These are phyloP conservation scores for Symbiodinium pilosum DNA, from an alignment of 73 alveolate species.

Conservation along the genomic window DNA sequence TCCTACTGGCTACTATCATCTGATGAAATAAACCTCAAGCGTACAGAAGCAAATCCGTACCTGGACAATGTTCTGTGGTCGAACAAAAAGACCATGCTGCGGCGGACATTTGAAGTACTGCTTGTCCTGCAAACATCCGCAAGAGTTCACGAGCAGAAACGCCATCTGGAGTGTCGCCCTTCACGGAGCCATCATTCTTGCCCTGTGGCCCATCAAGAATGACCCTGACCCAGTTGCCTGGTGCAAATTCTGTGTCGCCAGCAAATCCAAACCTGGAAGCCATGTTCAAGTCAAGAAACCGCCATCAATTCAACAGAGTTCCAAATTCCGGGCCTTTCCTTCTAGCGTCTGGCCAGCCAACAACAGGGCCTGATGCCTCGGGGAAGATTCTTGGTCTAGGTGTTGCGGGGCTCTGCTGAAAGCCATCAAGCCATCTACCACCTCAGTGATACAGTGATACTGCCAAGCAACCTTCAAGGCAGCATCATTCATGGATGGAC, in stretches of 20 bases:
- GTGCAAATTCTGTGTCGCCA: conserved; percentile 98
- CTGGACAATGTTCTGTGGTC: conserved; percentile 68
- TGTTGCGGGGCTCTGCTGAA: too few species aligned
- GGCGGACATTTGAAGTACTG: conserved; percentile 70
- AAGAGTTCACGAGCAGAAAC: too few species aligned
- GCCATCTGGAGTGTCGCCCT: conserved; percentile 24
- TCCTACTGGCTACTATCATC: too few species aligned
- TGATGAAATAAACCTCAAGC: too few species aligned
- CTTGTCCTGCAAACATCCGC: conserved; percentile 17
- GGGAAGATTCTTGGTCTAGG: too few species aligned
- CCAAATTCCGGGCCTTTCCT: too few species aligned
- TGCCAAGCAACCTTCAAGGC: too few species aligned
- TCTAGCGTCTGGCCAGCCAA: conserved; percentile 34
- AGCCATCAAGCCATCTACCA: too few species aligned
- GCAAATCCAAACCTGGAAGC: conserved; percentile 96
- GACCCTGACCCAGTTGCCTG: conserved; percentile 99
- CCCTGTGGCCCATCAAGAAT: conserved; percentile 98
- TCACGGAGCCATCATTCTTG: conserved; percentile 98
- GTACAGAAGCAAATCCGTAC: background rate
- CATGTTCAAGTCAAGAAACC: background rate
- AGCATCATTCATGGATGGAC: too few species aligned
- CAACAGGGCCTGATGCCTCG: too few species aligned
- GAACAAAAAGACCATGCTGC: conserved; percentile 49
- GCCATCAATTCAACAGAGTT: background rate
- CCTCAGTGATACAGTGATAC: too few species aligned